phyloP scores from a whole-genome alignment of 805 yeast species.

The Barnettozyma sucrosica region DNA sequence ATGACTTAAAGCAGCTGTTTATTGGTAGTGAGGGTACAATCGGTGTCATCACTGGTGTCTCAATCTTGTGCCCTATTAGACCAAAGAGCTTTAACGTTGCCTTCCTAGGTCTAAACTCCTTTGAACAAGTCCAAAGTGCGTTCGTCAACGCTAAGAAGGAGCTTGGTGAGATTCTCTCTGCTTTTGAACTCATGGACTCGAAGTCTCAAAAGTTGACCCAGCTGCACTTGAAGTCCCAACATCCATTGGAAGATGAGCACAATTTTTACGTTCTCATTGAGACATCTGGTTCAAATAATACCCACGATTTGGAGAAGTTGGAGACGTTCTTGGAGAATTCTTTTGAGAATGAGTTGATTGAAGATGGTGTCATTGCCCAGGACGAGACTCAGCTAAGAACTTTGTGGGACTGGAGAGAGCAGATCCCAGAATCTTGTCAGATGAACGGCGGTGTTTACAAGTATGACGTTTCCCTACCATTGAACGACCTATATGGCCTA shows the following conservation, averaged over 20 bases:
- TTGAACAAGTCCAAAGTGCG: conserved; percentile 77
- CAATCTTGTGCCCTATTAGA: conserved; percentile 83
- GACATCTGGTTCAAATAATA: conserved; percentile 91
- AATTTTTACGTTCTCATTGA: conserved; percentile 91
- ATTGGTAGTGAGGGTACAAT: conserved; percentile 93
- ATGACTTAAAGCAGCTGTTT: conserved; percentile 85
- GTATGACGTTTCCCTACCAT: conserved; percentile 91
- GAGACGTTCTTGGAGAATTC: conserved; percentile 76
- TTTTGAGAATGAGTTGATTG: conserved; percentile 77
- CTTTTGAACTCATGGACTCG: conserved; percentile 90
- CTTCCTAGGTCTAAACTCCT: conserved; percentile 73
- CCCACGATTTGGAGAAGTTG: conserved; percentile 88
- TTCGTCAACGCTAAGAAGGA: conserved; percentile 75
- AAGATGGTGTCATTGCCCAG: conserved; percentile 95
- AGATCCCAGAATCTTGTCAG: conserved; percentile 83
- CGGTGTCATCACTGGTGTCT: conserved; percentile 86
- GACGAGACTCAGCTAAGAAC: conserved; percentile 81
- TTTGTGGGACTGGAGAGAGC: conserved; percentile 95
- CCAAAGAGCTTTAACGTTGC: conserved; percentile 86
- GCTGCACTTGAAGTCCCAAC: conserved; percentile 50
- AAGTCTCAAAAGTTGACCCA: conserved; percentile 62
- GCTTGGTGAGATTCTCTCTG: conserved; percentile 79
- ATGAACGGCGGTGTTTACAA: conserved; percentile 92
- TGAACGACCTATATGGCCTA: conserved; percentile 71
- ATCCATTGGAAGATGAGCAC: conserved; percentile 78